A percentile compares a stretch with the other conserved stretches of the same genome.
Evolutionary conservation across 2,329 filamentous ascomycete genomes (phyloP).

Genomic region (Alternaria alternata): DNA sequence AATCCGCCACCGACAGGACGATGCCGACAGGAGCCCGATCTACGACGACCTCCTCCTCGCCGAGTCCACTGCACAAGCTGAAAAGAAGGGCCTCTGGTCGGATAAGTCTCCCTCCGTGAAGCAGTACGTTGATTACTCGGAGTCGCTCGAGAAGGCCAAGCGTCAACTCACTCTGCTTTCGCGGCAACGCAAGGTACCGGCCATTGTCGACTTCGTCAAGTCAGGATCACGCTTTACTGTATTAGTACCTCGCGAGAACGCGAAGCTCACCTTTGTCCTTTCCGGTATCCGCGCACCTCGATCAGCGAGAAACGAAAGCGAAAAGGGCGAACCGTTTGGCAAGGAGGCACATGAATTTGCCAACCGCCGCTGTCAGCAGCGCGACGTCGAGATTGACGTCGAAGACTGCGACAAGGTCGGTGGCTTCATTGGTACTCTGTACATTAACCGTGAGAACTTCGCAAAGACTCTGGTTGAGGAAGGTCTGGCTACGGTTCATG

Average conservation of each 20-base stretch:
- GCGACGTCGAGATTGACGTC: constrained; percentile 95
- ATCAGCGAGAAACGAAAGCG: constrained; percentile 80
- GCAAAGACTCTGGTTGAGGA: constrained; percentile 93
- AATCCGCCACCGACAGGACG: constrained; percentile 92
- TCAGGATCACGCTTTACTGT: constrained; percentile 94
- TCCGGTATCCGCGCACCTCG: constrained; percentile 90
- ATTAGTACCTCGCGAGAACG: constrained; percentile 87
- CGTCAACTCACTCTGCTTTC: constrained; percentile 87
- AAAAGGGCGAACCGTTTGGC: constrained; percentile 90
- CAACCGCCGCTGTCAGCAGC: constrained; percentile 86
- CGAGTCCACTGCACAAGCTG: constrained; percentile 82
- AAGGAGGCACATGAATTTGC: constrained; percentile 94
- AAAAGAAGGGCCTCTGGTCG: constrained; percentile 94
- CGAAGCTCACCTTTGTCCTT: constrained; percentile 93
- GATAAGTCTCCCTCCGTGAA: constrained; percentile 84
- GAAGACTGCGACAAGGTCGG: constrained; percentile 95
- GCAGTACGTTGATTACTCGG: constrained; percentile 88
- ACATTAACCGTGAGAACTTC: constrained; percentile 94
- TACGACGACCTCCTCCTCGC: constrained; percentile 88
- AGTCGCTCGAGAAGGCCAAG: constrained; percentile 93
- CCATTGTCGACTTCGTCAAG: constrained; percentile 96
- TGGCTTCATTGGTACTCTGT: constrained; percentile 94
- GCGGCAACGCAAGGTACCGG: constrained; percentile 90
- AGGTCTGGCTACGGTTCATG: constrained; percentile 89
- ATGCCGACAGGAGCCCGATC: constrained; percentile 90